Conservation (phyloP, 2,329 filamentous ascomycete genomes). For the Coniochaeta hoffmannii region DNA sequence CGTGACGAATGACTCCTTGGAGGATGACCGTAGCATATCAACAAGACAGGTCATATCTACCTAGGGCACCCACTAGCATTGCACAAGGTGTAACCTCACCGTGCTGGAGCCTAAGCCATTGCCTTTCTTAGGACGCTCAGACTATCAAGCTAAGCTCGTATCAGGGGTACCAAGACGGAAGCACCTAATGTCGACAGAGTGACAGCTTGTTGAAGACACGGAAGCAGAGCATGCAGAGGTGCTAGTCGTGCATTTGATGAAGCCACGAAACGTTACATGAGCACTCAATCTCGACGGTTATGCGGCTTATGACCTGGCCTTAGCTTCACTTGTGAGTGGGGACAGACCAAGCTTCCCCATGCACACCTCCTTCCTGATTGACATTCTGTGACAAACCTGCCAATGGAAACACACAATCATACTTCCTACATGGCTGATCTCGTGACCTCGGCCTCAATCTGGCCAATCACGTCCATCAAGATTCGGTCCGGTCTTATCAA, state of each 20-base stretch:
- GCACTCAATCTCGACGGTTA: conserved; percentile 3
- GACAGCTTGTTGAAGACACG: not conserved
- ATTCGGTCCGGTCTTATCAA: conserved; percentile 4
- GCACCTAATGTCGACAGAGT: not conserved
- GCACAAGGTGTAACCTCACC: not conserved
- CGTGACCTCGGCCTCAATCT: not conserved
- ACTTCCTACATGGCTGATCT: not conserved
- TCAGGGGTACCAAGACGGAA: not conserved
- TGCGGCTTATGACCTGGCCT: conserved; percentile 1
- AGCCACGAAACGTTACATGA: conserved; percentile 4
- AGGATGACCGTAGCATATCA: not conserved
- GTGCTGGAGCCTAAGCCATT: not conserved
- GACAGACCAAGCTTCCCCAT: not conserved
- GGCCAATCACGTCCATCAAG: not conserved
- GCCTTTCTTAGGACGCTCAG: not conserved
- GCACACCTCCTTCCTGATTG: not conserved
- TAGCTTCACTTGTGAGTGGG: not conserved
- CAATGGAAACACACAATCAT: not conserved
- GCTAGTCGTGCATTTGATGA: not conserved
- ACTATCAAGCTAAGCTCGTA: not conserved
- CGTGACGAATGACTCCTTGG: not conserved
- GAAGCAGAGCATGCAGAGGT: not conserved
- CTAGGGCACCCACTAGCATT: no score
- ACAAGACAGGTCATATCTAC: not conserved
- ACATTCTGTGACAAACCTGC: not conserved